Evolutionary conservation across 805 yeast genomes (phyloP), one percentile per base, ranked within the genome.

Genomic region (Ogataea philodendri): DNA sequence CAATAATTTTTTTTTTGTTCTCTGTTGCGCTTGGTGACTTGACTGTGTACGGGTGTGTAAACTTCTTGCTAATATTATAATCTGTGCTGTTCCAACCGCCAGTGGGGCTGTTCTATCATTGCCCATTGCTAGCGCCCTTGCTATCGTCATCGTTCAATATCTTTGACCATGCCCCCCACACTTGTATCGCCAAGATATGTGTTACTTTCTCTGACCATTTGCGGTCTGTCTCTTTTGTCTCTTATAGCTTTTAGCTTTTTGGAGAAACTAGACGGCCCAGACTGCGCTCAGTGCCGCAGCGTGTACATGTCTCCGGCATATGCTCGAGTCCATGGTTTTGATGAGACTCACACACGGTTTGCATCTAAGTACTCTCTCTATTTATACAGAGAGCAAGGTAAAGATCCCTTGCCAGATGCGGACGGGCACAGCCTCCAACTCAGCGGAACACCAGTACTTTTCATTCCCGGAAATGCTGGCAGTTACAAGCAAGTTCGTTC

Each of bases 381-480:
- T 49, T 67, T 88, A 2, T 93, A 90, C 60, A 64, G 97, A 35
- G 98, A 94, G 52, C 94, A 85, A 44, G 82, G 78, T 0, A 66
- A 64, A 46, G 90, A 83, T 52, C 54, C 54, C 3, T 55, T 70
- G 4, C 90, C 95, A 0, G 61, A 52, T 46, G 39, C 29, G 17
- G 62, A 70, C 19, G 31, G 38, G 2, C 41, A 43, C 10, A 28
- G 45, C 5, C 44, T 57, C 8, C 41, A 49, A 19, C 46, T 73
- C 13, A 70, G 67, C 36, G 97, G 97, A 0, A 72, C 84, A 1
- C 99, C 99, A 0, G 88, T 87, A 1, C 63, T 93, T 10, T 93
- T 93, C 59, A 83, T 94, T 25, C 98, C 98, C 1, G 99, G 99
- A 1, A 93, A 94, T 55, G 98, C 98, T 0, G 99, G 99, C 1